phyloP scores from a whole-genome alignment of 2,329 filamentous ascomycete species.

The Ophiostoma ips region DNA sequence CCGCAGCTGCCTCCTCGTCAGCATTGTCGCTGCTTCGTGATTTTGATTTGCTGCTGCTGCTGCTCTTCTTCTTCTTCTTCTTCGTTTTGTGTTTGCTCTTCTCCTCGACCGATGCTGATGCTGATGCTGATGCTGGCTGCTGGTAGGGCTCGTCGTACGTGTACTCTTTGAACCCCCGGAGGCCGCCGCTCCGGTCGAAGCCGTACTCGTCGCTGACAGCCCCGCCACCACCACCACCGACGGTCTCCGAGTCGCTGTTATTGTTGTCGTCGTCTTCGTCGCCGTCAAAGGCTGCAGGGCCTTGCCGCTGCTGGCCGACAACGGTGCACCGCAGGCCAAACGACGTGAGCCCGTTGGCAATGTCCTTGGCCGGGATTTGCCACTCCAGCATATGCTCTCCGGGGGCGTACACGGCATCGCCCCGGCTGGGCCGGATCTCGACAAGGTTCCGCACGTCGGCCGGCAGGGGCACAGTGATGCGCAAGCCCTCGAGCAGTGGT shows the following conservation, averaged over 20 bases:
- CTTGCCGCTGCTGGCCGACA: conserved; percentile 41
- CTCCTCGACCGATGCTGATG: not conserved
- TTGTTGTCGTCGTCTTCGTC: conserved; percentile 34
- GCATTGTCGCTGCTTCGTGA: not conserved
- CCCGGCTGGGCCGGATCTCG: conserved; percentile 66
- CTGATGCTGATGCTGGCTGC: conserved; percentile 20
- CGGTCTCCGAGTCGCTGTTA: conserved; percentile 28
- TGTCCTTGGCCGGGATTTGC: conserved; percentile 67
- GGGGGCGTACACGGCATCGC: conserved; percentile 70
- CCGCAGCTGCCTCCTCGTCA: not conserved
- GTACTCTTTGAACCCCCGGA: conserved; percentile 40
- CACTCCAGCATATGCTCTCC: conserved; percentile 65
- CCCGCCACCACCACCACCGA: conserved; percentile 20
- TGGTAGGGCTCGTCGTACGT: conserved; percentile 43
- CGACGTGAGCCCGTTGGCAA: conserved; percentile 49
- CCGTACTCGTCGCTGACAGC: conserved; percentile 13
- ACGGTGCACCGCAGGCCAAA: conserved; percentile 72
- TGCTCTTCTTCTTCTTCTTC: not conserved
- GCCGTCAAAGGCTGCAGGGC: conserved; percentile 27
- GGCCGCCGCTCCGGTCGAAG: conserved; percentile 13
- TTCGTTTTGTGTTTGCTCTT: conserved; percentile 16
- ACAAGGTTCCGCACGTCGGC: conserved; percentile 66
- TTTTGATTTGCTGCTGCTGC: not conserved
- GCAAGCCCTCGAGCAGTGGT: conserved; percentile 60
- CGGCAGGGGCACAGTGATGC: conserved; percentile 67